Percentiles rank a stretch among this genome's conserved stretches.
phyloP scores from a whole-genome alignment of 148 eudicot genomes.

The Spergularia marina region DNA sequence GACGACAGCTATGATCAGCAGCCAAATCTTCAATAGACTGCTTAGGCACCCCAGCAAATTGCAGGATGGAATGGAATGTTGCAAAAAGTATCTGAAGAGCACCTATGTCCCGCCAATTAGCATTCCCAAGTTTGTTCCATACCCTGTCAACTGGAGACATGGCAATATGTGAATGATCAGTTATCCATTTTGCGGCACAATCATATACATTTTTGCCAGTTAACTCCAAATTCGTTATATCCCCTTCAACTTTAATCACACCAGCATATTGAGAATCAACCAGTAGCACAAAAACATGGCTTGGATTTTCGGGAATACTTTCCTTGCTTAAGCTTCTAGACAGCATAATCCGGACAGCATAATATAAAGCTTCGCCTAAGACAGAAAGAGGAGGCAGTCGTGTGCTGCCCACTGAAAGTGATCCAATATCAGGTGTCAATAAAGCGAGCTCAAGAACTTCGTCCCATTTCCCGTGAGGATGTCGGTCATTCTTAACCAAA shows the following conservation, averaged over 20 bases:
- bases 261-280: constrained; percentile 81
- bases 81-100: constrained; percentile 92
- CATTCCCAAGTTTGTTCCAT: constrained; percentile 98
- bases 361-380: constrained; percentile 78
- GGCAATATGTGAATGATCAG: constrained; percentile 47
- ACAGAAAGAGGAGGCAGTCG: constrained; percentile 47
- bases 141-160: constrained; percentile 80
- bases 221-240: constrained; percentile 61
- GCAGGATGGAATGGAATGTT: constrained; percentile 68
- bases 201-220: constrained; percentile 68
- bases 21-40: constrained; percentile 87
- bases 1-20: constrained; percentile 89
- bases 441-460: constrained; percentile 81
- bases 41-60: constrained; percentile 72
- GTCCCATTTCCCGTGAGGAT: constrained; percentile 94
- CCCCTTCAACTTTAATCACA: constrained; percentile 85
- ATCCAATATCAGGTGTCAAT: constrained; percentile 62
- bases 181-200: constrained; percentile 81
- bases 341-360: constrained; percentile 65
- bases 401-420: constrained; percentile 45
- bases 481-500: constrained; percentile 73
- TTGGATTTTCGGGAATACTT: constrained; percentile 44
- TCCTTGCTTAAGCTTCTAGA: constrained; percentile 80
- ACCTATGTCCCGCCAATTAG: constrained; percentile 95
- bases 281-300: constrained; percentile 73